Base-by-base conservation (phyloP, 257 asterid species). In the Solanum tarapatanum region DNA sequence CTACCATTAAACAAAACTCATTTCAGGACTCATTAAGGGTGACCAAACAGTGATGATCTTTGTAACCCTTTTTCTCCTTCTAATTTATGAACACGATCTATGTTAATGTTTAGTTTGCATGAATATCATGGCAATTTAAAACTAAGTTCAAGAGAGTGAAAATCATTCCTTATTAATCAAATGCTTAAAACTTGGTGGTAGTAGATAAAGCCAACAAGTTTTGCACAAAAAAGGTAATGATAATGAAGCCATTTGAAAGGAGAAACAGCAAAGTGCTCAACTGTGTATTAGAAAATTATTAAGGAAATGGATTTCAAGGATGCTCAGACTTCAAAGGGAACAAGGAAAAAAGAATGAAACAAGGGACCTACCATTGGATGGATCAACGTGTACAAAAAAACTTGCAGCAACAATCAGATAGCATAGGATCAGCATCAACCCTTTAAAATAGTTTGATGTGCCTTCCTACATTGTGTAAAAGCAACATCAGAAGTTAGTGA, bases 321-420 rank as follows among this genome's bases (percentile, higher is more conserved):
- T 43, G 66, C 17, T 45, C 28, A 8, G 26, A 2, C 39, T 43
- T 80, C 26, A 16, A 43, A 43, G 3, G 39, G 24, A 16, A 45
- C 37, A 80, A 45, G 9, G 39, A 80, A 14, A 26, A 24, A 45
- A 43, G 68, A 80, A 26, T 8, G 16, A 80, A 45, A 8, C 24
- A 45, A 45, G 75, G 8, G 32, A 75, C 95, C 94, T 86, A 96
- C 99, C 98, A 7, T 89, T 90, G 85, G 95, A 33, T 10, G 85
- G 89, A 90, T 93, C 90, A 16, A 90, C 82, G 64, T 93, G 94
- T 64, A 90, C 93, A 88, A 88, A 93, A 92, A 90, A 92, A 88
- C 92, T 93, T 26, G 94, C 94, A 84, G 94, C 94, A 73, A 92
- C 94, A 39, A 92, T 92, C 90, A 92, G 94, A 89, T 92, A 92